A percentile compares a stretch with the other conserved stretches of the same genome.
These are phyloP conservation scores for Ceratocystis ficicola DNA, from an alignment of 2,329 filamentous ascomycete genomes.

Conservation along the genomic window DNA sequence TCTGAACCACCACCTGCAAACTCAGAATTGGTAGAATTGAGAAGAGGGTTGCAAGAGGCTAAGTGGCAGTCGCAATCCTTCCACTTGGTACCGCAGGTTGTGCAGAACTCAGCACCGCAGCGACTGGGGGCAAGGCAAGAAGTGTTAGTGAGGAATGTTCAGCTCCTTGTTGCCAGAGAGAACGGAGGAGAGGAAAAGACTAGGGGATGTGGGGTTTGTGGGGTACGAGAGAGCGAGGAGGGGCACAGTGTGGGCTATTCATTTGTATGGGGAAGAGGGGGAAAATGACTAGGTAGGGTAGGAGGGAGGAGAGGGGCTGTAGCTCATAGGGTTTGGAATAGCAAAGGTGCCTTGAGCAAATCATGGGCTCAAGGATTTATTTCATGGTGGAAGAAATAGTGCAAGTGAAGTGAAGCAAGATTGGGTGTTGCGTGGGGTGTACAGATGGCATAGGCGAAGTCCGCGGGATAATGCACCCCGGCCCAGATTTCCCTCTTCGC, in stretches of 20 bases:
- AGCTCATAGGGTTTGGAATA: neutral
- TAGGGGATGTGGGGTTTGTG: neutral
- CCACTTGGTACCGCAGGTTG: slow-evolving; percentile 72
- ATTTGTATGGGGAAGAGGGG: slow-evolving; percentile 1
- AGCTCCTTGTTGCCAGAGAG: slow-evolving; percentile 18
- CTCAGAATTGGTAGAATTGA: slow-evolving; percentile 23
- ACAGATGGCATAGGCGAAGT: neutral
- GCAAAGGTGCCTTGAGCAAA: neutral
- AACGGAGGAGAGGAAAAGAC: slow-evolving; percentile 5
- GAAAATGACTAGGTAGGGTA: neutral
- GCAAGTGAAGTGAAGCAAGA: neutral
- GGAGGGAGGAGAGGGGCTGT: neutral
- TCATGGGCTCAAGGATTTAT: too few species aligned
- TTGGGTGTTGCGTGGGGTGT: neutral
- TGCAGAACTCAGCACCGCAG: slow-evolving; percentile 76
- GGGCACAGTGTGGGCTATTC: neutral
- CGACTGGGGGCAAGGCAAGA: slow-evolving; percentile 36
- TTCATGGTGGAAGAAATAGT: neutral
- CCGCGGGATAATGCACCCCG: neutral
- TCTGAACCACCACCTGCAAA: slow-evolving; percentile 10
- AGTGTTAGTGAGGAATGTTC: slow-evolving; percentile 25
- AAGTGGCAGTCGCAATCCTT: slow-evolving; percentile 72
- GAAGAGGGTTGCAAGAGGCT: slow-evolving; percentile 50
- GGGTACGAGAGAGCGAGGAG: neutral
- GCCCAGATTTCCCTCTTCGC: neutral